Base-by-base conservation (phyloP, 169 alveolate species). In the Plasmodium ovale region DNA sequence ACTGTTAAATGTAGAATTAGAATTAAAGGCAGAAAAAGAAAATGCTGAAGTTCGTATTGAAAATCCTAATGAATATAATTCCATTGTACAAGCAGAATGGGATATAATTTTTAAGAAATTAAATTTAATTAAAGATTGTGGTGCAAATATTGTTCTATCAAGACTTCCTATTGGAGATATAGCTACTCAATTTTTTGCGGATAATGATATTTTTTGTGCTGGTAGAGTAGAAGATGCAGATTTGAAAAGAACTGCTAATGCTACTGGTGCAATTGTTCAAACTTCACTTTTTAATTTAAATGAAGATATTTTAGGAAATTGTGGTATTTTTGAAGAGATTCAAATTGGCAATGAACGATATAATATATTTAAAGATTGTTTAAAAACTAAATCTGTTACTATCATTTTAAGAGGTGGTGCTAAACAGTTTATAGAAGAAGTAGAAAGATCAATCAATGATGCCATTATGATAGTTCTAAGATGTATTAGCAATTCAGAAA, bases 141-240 rank as follows among this genome's bases (percentile, higher is more conserved):
- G 99, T 27, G 98, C 98, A 1, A 91, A 97, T 74, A 97, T 97
- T 2, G 99, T 98, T 54, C 92, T 98, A 35, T 96, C 99, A 14
- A 97, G 97, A 85, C 97, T 98, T 37, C 99, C 99, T 1, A 98
- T 98, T 47, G 99, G 99, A 29, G 99, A 98, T 92, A 89, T 98
- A 10, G 99, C 99, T n/a, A 98, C 99, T 16, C 99, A 98, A 93
- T 98, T 96, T 89, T 98, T 98, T 91, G 99, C 99, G n/a, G 99
- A 96, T 29, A 89, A 97, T 73, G 92, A 95, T 71, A 95, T 97
- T 19, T 98, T 98, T 93, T 97, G 99, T 87, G 99, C 99, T 35
- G 99, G 99, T 6, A 94, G 99, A 72, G 99, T 98, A 21, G 98
- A 97, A 35, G 96, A 95, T 69, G 99, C 96, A 39, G 99, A 98